These are phyloP conservation scores for Ceratobasidium sp. DNA, from an alignment of 1,284 basidiomycete genomes.

Conservation along the genomic window DNA sequence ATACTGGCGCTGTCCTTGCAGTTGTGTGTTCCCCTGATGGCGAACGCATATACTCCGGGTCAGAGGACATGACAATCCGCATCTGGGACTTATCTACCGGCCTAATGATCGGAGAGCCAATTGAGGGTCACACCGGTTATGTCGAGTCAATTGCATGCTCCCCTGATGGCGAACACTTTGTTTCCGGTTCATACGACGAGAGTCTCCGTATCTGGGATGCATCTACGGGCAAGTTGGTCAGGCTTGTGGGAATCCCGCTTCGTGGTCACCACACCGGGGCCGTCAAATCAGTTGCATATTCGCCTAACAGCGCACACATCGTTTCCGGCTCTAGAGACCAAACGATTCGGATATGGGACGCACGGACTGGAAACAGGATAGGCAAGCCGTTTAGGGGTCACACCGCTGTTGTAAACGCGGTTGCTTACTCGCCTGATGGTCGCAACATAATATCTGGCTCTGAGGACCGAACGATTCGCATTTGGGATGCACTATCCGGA, in stretches of 20 bases:
- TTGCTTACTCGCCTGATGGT: slow-evolving; percentile 9
- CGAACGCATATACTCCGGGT: slow-evolving; percentile 1
- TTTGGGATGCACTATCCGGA: slow-evolving; percentile 4
- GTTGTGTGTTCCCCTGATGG: neutral
- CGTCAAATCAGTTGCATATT: too few relatives aligned
- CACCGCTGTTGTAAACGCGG: neutral
- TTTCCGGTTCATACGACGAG: neutral
- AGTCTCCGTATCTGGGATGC: neutral
- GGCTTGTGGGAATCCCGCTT: too few relatives aligned
- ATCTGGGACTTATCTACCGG: neutral
- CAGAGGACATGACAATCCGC: neutral
- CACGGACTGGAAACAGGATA: neutral
- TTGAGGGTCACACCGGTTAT: neutral
- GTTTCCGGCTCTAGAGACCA: neutral
- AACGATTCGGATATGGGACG: neutral
- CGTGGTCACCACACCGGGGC: too few relatives aligned
- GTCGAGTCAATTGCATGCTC: neutral
- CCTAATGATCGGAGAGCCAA: neutral
- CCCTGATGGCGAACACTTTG: neutral
- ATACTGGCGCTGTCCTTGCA: too few relatives aligned
- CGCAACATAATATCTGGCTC: slow-evolving; percentile 17
- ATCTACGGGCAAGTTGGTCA: too few relatives aligned
- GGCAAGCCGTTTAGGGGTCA: neutral
- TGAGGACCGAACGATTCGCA: slow-evolving; percentile 7
- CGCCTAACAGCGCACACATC: too few relatives aligned